Conservation (phyloP, 2,329 filamentous ascomycete species). For the Tothia fuscella region DNA sequence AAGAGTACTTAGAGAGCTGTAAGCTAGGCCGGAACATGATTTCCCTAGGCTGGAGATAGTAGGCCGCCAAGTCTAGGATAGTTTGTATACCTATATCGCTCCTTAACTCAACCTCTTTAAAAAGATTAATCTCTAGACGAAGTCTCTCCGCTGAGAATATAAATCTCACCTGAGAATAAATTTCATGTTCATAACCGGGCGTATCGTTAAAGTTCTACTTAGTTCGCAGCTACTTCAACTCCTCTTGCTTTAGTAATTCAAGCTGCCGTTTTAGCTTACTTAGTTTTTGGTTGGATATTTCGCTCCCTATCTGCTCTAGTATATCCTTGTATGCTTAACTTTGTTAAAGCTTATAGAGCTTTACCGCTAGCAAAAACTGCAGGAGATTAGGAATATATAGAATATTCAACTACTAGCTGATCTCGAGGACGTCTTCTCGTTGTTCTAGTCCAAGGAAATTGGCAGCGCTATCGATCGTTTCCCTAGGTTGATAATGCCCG, state of each 20-base stretch:
- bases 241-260: not conserved
- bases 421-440: slow-evolving; percentile 1
- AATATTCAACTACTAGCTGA: slow-evolving; percentile 2
- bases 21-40: not conserved
- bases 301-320: not conserved
- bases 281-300: not conserved
- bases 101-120: not conserved
- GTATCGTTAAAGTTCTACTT: not conserved
- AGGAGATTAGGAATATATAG: not conserved
- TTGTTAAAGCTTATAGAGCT: not conserved
- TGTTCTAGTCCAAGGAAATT: not conserved
- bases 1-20: not conserved
- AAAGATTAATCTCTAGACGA: not conserved
- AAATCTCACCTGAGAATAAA: slow-evolving; percentile 1
- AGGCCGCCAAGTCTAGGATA: not conserved
- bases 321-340: not conserved
- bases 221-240: not conserved
- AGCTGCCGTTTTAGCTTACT: not conserved
- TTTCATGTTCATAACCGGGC: slow-evolving; percentile 1
- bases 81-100: not conserved
- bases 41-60: not conserved
- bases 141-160: not conserved
- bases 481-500: slow-evolving; percentile 3
- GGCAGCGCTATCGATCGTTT: slow-evolving; percentile 1
- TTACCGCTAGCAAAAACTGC: not conserved